Evolutionary conservation across 140 eudicot genomes (phyloP).

Genomic region (Flaveria floridana): DNA sequence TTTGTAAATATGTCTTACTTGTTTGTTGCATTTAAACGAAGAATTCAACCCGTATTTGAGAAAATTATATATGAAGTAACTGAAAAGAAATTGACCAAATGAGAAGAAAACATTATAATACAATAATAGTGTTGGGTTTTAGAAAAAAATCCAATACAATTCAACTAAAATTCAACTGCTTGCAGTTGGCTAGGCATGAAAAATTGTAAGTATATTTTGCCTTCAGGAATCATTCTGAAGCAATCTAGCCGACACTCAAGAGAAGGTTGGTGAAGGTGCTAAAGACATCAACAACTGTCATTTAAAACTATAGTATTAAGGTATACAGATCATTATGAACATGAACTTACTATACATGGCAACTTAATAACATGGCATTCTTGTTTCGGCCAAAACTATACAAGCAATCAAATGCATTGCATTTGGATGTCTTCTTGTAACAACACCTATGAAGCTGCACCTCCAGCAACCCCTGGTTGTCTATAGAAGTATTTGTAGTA

Average conservation of each 20-base stretch:
- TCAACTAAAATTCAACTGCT: conserved; percentile 27
- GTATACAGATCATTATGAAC: not conserved
- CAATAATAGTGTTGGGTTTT: not conserved
- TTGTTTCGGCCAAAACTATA: not conserved
- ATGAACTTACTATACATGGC: not conserved
- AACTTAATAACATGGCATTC: conserved; percentile 5
- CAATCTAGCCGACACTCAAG: not conserved
- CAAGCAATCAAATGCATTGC: not conserved
- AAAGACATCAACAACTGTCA: not conserved
- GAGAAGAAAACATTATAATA: not conserved
- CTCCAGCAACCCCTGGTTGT: conserved; percentile 90
- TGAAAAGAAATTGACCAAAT: not conserved
- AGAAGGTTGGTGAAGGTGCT: not conserved
- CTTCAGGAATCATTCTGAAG: not conserved
- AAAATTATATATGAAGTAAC: not conserved
- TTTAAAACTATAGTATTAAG: not conserved
- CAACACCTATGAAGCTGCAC: conserved; percentile 79
- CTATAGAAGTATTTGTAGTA: not conserved
- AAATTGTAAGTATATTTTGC: conserved; percentile 1
- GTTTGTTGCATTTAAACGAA: not conserved
- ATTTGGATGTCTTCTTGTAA: conserved; percentile 11
- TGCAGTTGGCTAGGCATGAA: conserved; percentile 7
- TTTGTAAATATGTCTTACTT: not conserved
- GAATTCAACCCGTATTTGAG: not conserved
- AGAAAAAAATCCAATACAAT: not conserved